These are phyloP conservation scores for Amanita rubescens DNA, from an alignment of 768 basidiomycete genomes.

Conservation along the genomic window DNA sequence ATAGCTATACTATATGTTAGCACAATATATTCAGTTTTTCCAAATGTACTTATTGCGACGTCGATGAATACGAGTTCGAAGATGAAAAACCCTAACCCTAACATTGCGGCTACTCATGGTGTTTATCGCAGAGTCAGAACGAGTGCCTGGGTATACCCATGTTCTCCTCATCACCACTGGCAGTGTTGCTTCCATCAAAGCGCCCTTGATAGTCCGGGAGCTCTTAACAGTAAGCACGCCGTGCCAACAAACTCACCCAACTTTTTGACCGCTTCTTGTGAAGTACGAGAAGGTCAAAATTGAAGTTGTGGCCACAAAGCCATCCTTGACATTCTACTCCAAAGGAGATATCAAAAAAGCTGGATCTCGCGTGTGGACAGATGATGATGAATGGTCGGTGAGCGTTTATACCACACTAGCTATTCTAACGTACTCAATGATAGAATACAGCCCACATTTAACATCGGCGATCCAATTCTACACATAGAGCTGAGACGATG, in stretches of 20 bases:
- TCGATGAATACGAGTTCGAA: too few species aligned
- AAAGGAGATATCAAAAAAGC: constrained; percentile 36
- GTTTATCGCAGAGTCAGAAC: constrained; percentile 38
- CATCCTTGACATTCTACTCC: constrained; percentile 73
- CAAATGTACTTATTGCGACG: too few species aligned
- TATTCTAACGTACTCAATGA: background rate
- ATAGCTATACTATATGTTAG: too few species aligned
- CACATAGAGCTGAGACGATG: constrained; percentile 93
- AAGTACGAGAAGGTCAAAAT: constrained; percentile 40
- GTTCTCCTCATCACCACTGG: constrained; percentile 81
- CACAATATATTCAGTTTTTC: too few species aligned
- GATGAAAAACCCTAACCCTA: too few species aligned
- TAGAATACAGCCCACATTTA: constrained; percentile 50
- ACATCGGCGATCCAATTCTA: constrained; percentile 85
- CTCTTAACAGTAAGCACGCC: constrained; percentile 44
- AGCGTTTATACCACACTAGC: background rate
- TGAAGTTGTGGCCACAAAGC: constrained; percentile 67
- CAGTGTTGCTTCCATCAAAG: constrained; percentile 9
- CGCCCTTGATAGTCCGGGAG: constrained; percentile 18
- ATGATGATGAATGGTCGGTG: too few species aligned
- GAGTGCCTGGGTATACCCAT: constrained; percentile 49
- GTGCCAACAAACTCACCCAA: constrained; percentile 9
- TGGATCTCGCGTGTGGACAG: background rate
- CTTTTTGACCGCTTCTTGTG: background rate
- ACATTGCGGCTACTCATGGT: too few species aligned